A percentile compares a stretch with the other conserved stretches of the same genome.
These are phyloP conservation scores for Acrasis kona DNA, from an alignment of 78 protist species.

Conservation along the genomic window DNA sequence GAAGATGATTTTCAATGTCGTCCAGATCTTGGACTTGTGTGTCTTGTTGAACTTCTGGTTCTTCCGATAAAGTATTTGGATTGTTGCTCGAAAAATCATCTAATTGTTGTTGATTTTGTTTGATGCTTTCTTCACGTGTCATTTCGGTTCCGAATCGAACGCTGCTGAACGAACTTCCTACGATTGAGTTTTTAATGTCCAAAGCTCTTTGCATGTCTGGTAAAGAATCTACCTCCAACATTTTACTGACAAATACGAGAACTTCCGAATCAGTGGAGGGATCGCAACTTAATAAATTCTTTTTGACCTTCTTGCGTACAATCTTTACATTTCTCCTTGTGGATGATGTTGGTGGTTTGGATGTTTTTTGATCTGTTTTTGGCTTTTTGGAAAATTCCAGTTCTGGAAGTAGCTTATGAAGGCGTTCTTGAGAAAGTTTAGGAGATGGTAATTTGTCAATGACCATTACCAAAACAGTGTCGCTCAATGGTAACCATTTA, in stretches of 20 bases:
- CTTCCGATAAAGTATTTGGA: background rate
- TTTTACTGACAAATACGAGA: conserved; percentile 55
- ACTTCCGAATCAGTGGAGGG: background rate
- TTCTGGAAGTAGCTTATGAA: conserved; percentile 38
- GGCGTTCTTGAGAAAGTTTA: conserved; percentile 57
- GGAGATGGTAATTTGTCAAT: conserved; percentile 59
- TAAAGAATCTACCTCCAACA: conserved; percentile 17
- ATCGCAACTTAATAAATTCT: conserved; percentile 28
- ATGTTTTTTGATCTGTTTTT: conserved; percentile 16
- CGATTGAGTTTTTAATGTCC: background rate
- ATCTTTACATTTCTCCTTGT: too few species aligned
- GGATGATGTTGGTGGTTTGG: too few species aligned
- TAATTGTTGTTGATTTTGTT: background rate
- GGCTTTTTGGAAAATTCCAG: background rate
- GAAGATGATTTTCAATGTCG: background rate
- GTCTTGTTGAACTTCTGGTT: conserved; percentile 1
- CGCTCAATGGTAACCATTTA: conserved; percentile 81
- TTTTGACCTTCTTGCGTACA: background rate
- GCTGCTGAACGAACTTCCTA: conserved; percentile 9
- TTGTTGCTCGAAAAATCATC: background rate
- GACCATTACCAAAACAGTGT: conserved; percentile 43
- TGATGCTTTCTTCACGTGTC: background rate
- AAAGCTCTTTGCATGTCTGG: background rate
- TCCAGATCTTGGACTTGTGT: conserved; percentile 8
- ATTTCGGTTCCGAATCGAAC: background rate